These are phyloP conservation scores for Lathyrus tuberosus DNA, from an alignment of 306 rosid species.

Conservation along the genomic window DNA sequence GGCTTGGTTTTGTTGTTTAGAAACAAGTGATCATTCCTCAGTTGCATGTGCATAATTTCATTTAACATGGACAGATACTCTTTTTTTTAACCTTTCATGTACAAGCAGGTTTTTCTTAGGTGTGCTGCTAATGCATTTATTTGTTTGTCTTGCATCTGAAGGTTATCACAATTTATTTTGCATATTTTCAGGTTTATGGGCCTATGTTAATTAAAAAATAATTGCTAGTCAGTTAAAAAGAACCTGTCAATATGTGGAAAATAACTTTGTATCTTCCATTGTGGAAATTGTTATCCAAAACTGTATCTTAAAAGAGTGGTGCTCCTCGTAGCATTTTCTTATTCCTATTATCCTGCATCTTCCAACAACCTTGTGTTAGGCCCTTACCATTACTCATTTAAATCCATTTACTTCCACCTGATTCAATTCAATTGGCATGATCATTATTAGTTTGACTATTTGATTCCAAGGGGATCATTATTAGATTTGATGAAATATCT, in stretches of 20 bases:
- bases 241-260: background rate
- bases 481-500: constrained; percentile 1
- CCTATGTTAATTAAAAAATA: background rate
- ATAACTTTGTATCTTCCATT: background rate
- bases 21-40: too few species aligned
- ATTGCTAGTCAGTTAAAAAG: background rate
- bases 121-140: background rate
- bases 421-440: background rate
- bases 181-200: too few species aligned
- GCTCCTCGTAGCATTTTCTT: background rate
- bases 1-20: too few species aligned
- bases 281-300: background rate
- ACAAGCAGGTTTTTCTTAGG: background rate
- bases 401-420: background rate
- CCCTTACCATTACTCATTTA: background rate
- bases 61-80: background rate
- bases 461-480: background rate
- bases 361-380: background rate
- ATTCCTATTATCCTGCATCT: background rate
- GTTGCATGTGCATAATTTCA: background rate
- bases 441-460: background rate
- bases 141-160: background rate
- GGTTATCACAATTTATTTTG: too few species aligned
- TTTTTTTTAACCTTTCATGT: background rate
- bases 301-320: background rate